Percentiles rank a stretch among this genome's conserved stretches.
phyloP scores from a whole-genome alignment of 257 asterid genomes.

The Solanum dulcamara region DNA sequence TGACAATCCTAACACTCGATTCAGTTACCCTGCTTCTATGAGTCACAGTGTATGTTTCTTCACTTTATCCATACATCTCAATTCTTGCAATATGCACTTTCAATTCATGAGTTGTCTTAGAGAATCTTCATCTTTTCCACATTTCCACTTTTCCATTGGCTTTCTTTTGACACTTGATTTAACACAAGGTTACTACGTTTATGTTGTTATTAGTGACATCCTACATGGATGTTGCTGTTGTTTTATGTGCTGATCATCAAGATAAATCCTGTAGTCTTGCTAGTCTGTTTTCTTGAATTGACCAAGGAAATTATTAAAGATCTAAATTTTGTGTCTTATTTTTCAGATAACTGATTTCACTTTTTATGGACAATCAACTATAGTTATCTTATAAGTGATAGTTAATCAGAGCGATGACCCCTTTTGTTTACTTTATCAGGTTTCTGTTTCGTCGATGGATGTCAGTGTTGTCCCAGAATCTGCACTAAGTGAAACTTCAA shows the following conservation, averaged over 20 bases:
- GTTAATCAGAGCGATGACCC: neutral
- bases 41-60: constrained; percentile 42
- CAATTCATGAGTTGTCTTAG: neutral
- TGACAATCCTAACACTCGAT: constrained; percentile 23
- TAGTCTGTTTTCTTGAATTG: neutral
- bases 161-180: neutral
- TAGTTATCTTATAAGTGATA: neutral
- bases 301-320: neutral
- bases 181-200: neutral
- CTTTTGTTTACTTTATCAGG: constrained; percentile 22
- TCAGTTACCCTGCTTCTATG: constrained; percentile 24
- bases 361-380: neutral
- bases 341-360: neutral
- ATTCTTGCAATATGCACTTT: neutral
- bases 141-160: neutral
- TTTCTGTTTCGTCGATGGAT: constrained; percentile 45
- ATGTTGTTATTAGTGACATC: neutral
- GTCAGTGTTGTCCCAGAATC: constrained; percentile 60
- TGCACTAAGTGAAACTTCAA: constrained; percentile 31
- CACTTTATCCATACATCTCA: neutral
- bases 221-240: neutral
- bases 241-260: neutral
- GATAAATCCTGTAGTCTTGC: neutral
- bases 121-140: neutral
- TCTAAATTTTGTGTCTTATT: neutral